Conservation (phyloP, 768 basidiomycete genomes). For the Podaxis carcinomalis region DNA sequence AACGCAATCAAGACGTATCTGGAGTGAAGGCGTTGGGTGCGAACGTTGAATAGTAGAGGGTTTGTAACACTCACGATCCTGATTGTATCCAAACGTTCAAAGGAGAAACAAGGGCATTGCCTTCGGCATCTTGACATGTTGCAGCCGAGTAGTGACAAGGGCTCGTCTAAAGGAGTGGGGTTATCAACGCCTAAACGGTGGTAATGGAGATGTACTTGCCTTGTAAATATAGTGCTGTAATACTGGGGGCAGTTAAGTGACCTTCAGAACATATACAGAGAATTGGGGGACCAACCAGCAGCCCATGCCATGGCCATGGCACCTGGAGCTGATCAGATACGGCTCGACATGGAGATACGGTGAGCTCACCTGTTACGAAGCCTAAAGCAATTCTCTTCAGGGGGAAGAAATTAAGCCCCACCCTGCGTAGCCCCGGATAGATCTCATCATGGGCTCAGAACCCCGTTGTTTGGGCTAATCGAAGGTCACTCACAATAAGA, state of each 20-base stretch:
- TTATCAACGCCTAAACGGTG: slow-evolving; percentile 21
- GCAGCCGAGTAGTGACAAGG: slow-evolving; percentile 8
- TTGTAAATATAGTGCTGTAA: slow-evolving; percentile 75
- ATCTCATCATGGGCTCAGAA: slow-evolving; percentile 18
- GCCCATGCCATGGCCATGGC: slow-evolving; percentile 64
- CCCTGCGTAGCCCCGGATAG: slow-evolving; percentile 52
- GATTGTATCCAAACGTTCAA: slow-evolving; percentile 77
- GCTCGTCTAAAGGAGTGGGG: slow-evolving; percentile 32
- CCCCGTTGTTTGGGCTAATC: neutral
- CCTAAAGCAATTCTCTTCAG: slow-evolving; percentile 57
- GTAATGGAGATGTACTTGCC: slow-evolving; percentile 11
- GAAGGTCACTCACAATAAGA: slow-evolving; percentile 32
- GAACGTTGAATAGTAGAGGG: neutral
- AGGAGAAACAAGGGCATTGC: slow-evolving; percentile 37
- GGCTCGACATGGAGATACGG: neutral
- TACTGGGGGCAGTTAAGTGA: slow-evolving; percentile 28
- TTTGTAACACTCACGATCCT: slow-evolving; percentile 38
- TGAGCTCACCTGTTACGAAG: slow-evolving; percentile 45
- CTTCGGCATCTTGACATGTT: slow-evolving; percentile 3
- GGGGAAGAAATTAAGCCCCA: slow-evolving; percentile 50
- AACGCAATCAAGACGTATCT: slow-evolving; percentile 66
- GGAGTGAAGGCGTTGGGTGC: neutral
- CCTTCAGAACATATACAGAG: too few species aligned
- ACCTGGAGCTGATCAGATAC: neutral
- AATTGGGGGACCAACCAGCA: slow-evolving; percentile 21